Percentiles rank a stretch among this genome's conserved stretches.
phyloP scores from a whole-genome alignment of 441 rosid species.

The Syzygium syzygioides region DNA sequence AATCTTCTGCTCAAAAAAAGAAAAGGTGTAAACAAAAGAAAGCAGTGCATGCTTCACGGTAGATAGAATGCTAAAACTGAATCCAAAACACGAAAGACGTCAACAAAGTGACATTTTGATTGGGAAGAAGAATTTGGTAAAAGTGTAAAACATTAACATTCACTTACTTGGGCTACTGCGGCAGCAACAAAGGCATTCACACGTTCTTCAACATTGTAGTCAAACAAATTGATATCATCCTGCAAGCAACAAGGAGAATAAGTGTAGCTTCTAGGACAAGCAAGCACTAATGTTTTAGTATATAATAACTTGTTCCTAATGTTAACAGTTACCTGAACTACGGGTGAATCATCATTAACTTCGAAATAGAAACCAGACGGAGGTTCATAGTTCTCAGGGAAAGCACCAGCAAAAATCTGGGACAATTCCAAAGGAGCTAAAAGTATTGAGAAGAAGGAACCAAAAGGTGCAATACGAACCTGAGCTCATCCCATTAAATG shows the following conservation, averaged over 20 bases:
- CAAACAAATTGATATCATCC: constrained; percentile 83
- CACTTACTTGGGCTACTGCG: constrained; percentile 79
- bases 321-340: constrained; percentile 64
- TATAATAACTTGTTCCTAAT: not conserved
- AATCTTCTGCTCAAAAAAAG: not conserved
- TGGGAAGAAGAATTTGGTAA: not conserved
- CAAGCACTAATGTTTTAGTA: not conserved
- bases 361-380: constrained; percentile 98
- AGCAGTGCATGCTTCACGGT: not conserved
- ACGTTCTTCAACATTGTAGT: constrained; percentile 95
- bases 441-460: not conserved
- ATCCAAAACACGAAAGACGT: not conserved
- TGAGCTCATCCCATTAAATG: not conserved
- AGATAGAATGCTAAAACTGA: not conserved
- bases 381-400: constrained; percentile 92
- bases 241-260: constrained; percentile 24
- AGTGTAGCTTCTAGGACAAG: not conserved
- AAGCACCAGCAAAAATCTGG: constrained; percentile 98
- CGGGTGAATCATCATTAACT: constrained; percentile 70
- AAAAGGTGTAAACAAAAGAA: not conserved
- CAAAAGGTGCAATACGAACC: not conserved
- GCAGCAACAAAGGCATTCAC: constrained; percentile 89
- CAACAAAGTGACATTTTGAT: not conserved
- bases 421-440: not conserved
- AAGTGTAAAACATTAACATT: not conserved